A percentile compares a stretch with the other conserved stretches of the same genome.
Evolutionary conservation across 1,284 basidiomycete species (phyloP).

Genomic region (Exobasidium rhododendri): DNA sequence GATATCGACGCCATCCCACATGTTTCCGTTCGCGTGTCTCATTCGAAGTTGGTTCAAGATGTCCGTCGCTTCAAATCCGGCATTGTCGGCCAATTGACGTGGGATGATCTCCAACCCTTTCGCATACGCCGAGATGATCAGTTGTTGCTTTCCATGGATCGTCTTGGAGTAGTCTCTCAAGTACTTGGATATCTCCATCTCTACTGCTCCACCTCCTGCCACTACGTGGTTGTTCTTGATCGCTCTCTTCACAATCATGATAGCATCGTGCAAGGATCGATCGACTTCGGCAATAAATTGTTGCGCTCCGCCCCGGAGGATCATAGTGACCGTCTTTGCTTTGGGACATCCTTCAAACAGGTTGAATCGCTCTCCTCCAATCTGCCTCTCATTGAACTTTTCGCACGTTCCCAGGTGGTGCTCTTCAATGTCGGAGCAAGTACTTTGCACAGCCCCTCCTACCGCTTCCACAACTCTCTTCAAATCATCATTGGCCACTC

Average conservation of each 20-base stretch:
- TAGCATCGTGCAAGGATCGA: constrained; percentile 93
- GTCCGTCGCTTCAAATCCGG: constrained; percentile 95
- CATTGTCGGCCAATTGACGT: constrained; percentile 96
- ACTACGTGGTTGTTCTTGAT: constrained; percentile 94
- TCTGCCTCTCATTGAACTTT: constrained; percentile 87
- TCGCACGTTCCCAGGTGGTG: constrained; percentile 92
- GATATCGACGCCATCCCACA: constrained; percentile 93
- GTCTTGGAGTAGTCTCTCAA: constrained; percentile 85
- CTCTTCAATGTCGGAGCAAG: constrained; percentile 83
- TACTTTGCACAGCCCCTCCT: constrained; percentile 91
- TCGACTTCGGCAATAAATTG: constrained; percentile 99
- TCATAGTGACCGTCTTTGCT: constrained; percentile 95
- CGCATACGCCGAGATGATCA: constrained; percentile 92
- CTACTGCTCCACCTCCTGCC: constrained; percentile 93
- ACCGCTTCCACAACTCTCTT: constrained; percentile 93
- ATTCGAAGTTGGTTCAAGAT: constrained; percentile 95
- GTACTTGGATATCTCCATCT: constrained; percentile 95
- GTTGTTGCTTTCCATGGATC: constrained; percentile 92
- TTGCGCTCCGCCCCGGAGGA: constrained; percentile 93
- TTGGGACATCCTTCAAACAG: constrained; percentile 88
- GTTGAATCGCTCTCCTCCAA: constrained; percentile 96
- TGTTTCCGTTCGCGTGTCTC: constrained; percentile 81
- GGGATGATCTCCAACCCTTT: constrained; percentile 97
- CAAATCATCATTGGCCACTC: constrained; percentile 85
- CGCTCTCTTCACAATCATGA: constrained; percentile 98